These are phyloP conservation scores for Jaapia argillacea DNA, from an alignment of 768 basidiomycete species.

Conservation along the genomic window DNA sequence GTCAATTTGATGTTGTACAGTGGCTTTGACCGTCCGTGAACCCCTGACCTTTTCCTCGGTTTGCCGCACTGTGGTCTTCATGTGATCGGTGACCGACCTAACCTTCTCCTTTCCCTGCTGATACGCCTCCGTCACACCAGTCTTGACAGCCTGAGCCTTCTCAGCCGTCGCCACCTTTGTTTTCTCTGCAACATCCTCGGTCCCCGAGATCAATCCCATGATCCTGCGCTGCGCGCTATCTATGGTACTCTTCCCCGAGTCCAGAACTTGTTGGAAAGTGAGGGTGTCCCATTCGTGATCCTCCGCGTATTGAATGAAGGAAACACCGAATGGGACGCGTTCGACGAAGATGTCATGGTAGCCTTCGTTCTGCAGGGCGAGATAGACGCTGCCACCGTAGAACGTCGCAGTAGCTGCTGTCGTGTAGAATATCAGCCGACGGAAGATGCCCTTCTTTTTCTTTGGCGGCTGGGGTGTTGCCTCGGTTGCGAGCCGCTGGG, in stretches of 20 bases:
- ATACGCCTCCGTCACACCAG: conserved; percentile 28
- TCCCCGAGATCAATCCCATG: neutral
- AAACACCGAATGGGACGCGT: conserved; percentile 67
- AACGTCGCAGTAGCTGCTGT: conserved; percentile 61
- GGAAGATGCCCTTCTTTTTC: conserved; percentile 45
- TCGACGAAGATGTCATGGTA: conserved; percentile 86
- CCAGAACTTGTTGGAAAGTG: conserved; percentile 49
- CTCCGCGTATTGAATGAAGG: conserved; percentile 77
- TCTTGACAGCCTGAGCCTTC: conserved; percentile 18
- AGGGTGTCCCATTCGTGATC: conserved; percentile 69
- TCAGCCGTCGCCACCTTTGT: conserved; percentile 21
- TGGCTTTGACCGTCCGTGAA: conserved; percentile 23
- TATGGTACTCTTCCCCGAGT: conserved; percentile 40
- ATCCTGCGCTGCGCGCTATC: conserved; percentile 23
- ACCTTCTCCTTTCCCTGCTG: conserved; percentile 37
- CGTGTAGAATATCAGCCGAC: conserved; percentile 58
- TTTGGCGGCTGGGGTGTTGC: conserved; percentile 25
- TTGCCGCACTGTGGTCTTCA: conserved; percentile 40
- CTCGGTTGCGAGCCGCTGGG: conserved; percentile 58
- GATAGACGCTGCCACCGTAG: conserved; percentile 74
- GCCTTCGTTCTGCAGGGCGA: conserved; percentile 62
- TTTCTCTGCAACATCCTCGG: conserved; percentile 11
- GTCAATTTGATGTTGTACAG: conserved; percentile 31
- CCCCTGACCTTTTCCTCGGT: conserved; percentile 20
- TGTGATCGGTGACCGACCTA: conserved; percentile 30